A percentile compares a stretch with the other conserved stretches of the same genome.
phyloP scores from a whole-genome alignment of 768 basidiomycete species.

The Suillus ampliporus region DNA sequence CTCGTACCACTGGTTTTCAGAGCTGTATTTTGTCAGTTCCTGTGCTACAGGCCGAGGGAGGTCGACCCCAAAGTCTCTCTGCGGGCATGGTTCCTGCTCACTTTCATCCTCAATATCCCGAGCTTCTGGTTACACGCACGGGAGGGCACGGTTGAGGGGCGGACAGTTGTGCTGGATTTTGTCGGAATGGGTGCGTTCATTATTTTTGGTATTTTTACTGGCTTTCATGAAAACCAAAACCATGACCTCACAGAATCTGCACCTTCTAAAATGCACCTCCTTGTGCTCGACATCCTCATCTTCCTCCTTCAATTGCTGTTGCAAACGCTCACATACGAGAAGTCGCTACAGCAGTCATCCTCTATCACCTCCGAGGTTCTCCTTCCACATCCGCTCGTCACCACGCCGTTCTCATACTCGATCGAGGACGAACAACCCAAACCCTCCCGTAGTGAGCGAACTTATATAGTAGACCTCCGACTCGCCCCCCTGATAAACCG shows the following conservation, averaged over 20 bases:
- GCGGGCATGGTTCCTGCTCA: slow-evolving; percentile 67
- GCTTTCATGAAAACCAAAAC: slow-evolving; percentile 3
- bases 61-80: slow-evolving; percentile 68
- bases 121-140: slow-evolving; percentile 67
- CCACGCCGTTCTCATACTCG: slow-evolving; percentile 28
- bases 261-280: slow-evolving; percentile 70
- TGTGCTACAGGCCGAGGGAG: slow-evolving; percentile 71
- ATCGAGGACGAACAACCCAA: slow-evolving; percentile 29
- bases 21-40: slow-evolving; percentile 60
- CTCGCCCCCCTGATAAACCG: slow-evolving; percentile 58
- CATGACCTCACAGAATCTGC: slow-evolving; percentile 46
- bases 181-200: slow-evolving; percentile 65
- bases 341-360: slow-evolving; percentile 46
- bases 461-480: slow-evolving; percentile 69
- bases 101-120: slow-evolving; percentile 61
- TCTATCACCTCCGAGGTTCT: slow-evolving; percentile 49
- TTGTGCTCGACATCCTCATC: slow-evolving; percentile 72
- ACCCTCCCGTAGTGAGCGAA: slow-evolving; percentile 35
- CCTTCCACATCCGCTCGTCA: slow-evolving; percentile 31
- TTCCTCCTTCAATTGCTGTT: slow-evolving; percentile 69
- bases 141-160: slow-evolving; percentile 57
- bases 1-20: slow-evolving; percentile 49
- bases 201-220: slow-evolving; percentile 3
- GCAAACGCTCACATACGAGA: slow-evolving; percentile 72
- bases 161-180: slow-evolving; percentile 75